Evolutionary conservation across 768 basidiomycete genomes (phyloP).

Genomic region (Mycena amicta): DNA sequence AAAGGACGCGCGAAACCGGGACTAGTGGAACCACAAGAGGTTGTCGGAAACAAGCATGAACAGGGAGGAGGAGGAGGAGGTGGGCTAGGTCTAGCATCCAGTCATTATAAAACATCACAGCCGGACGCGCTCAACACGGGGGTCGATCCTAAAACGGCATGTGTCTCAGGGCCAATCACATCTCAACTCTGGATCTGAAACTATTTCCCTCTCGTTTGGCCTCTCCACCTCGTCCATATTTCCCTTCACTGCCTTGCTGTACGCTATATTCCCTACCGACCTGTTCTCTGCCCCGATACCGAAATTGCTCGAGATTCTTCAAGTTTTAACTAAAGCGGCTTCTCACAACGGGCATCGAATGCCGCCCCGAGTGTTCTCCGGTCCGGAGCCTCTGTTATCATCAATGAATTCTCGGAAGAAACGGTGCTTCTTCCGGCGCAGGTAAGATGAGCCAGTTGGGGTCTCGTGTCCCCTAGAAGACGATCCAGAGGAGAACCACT

Average conservation of each 20-base stretch:
- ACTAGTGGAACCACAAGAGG: slow-evolving; percentile 21
- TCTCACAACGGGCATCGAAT: slow-evolving; percentile 29
- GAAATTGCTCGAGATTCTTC: background rate
- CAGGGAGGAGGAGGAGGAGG: slow-evolving; percentile 19
- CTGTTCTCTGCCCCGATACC: background rate
- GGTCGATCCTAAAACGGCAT: slow-evolving; percentile 3
- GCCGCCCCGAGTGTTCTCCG: slow-evolving; percentile 22
- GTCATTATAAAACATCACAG: slow-evolving; percentile 21
- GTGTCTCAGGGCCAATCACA: slow-evolving; percentile 17
- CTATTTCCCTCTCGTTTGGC: background rate
- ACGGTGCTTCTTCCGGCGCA: too few relatives aligned
- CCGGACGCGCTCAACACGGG: slow-evolving; percentile 17
- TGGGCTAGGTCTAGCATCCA: slow-evolving; percentile 1
- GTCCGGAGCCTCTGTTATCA: slow-evolving; percentile 6
- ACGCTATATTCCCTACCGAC: background rate
- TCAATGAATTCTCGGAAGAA: background rate
- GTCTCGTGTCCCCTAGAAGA: background rate
- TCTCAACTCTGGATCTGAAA: slow-evolving; percentile 9
- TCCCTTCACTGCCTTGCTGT: background rate
- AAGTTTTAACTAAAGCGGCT: background rate
- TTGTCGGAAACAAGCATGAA: slow-evolving; percentile 20
- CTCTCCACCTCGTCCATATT: background rate
- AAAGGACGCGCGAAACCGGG: slow-evolving; percentile 33
- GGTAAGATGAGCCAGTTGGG: too few relatives aligned
- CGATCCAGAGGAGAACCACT: background rate